These are phyloP conservation scores for Penicillium occitanis DNA, from an alignment of 2,329 filamentous ascomycete genomes.

Conservation along the genomic window DNA sequence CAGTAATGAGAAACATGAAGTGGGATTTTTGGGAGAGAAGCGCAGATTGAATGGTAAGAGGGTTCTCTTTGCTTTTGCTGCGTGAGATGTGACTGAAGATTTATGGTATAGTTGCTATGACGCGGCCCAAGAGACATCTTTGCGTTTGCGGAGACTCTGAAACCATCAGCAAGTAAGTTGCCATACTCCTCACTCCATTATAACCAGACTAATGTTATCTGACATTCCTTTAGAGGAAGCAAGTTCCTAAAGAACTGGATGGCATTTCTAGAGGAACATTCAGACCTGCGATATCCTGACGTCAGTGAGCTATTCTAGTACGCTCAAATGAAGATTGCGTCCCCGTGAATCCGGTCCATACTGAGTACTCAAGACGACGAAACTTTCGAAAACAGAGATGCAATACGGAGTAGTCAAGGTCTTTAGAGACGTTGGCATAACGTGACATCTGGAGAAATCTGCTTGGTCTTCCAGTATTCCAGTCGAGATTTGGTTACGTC, in stretches of 20 bases:
- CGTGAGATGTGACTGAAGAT: not conserved
- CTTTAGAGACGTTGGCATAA: too few relatives aligned
- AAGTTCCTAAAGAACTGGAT: conserved; percentile 88
- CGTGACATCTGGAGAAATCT: too few relatives aligned
- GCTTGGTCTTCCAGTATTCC: too few relatives aligned
- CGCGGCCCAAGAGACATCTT: conserved; percentile 83
- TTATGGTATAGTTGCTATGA: conserved; percentile 78
- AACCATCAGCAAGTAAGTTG: conserved; percentile 78
- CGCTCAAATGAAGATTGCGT: not conserved
- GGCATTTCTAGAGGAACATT: conserved; percentile 82
- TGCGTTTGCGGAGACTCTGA: conserved; percentile 93
- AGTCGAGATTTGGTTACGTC: too few relatives aligned
- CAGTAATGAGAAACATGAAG: conserved; percentile 81
- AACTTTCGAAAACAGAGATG: too few relatives aligned
- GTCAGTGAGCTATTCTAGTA: conserved; percentile 35
- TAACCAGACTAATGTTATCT: not conserved
- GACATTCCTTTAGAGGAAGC: conserved; percentile 64
- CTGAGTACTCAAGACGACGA: too few relatives aligned
- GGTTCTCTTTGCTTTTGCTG: conserved; percentile 31
- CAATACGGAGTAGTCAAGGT: too few relatives aligned
- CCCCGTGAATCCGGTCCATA: too few relatives aligned
- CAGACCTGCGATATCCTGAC: conserved; percentile 87
- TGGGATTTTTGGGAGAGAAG: conserved; percentile 91
- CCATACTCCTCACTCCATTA: not conserved
- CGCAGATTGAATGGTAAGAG: conserved; percentile 79